These are phyloP conservation scores for Leavenworthia alabamica DNA, from an alignment of 345 rosid species.

Conservation along the genomic window DNA sequence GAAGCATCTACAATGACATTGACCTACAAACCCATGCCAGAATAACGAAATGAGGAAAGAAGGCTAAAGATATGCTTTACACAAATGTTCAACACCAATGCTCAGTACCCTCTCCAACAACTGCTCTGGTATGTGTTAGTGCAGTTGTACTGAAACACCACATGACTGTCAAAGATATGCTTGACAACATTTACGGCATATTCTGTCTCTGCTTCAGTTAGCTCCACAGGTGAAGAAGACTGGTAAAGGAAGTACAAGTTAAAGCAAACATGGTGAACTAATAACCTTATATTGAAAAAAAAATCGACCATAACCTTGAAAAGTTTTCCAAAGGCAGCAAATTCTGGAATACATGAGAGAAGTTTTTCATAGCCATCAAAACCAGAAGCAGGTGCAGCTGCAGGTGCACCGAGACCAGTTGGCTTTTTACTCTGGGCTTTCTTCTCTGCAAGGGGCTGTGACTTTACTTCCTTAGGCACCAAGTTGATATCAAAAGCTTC, in stretches of 20 bases:
- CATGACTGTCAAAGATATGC: conserved; percentile 80
- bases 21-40: conserved; percentile 44
- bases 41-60: conserved; percentile 19
- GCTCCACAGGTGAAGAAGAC: conserved; percentile 89
- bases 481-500: conserved; percentile 71
- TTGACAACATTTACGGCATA: conserved; percentile 90
- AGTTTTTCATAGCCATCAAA: conserved; percentile 76
- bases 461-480: conserved; percentile 82
- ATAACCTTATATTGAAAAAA: not conserved
- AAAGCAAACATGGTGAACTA: conserved; percentile 8
- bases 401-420: conserved; percentile 73
- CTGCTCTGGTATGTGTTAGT: conserved; percentile 94
- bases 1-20: conserved; percentile 81
- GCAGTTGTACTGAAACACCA: conserved; percentile 95
- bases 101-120: conserved; percentile 77
- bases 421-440: conserved; percentile 90
- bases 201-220: conserved; percentile 97
- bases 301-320: conserved; percentile 58
- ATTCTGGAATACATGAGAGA: conserved; percentile 76
- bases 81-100: not conserved
- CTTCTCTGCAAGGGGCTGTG: conserved; percentile 86
- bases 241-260: conserved; percentile 28
- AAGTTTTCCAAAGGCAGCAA: conserved; percentile 73
- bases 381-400: conserved; percentile 55
- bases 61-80: conserved; percentile 4